These are phyloP conservation scores for Venturia carpophila DNA, from an alignment of 2,329 filamentous ascomycete genomes.

Conservation along the genomic window DNA sequence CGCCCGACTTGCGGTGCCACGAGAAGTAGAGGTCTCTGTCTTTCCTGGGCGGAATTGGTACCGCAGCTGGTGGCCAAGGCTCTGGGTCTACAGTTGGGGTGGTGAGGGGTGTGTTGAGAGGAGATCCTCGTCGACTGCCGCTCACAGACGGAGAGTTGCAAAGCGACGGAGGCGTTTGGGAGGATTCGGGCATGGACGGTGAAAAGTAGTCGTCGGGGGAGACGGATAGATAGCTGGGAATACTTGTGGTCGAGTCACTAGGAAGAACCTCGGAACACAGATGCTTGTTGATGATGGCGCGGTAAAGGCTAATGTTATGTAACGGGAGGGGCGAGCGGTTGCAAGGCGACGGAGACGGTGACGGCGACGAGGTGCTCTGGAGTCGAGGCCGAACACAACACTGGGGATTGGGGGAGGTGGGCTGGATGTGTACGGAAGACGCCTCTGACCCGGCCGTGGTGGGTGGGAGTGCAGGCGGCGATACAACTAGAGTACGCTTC, in stretches of 20 bases:
- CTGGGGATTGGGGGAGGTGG: no score
- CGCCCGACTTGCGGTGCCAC: conserved; percentile 37
- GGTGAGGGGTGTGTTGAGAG: conserved; percentile 44
- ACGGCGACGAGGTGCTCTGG: not conserved
- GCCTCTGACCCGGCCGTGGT: no score
- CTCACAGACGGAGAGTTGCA: conserved; percentile 43
- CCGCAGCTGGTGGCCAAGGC: conserved; percentile 33
- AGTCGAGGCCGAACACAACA: not conserved
- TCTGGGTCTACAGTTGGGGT: conserved; percentile 33
- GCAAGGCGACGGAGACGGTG: not conserved
- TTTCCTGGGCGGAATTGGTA: conserved; percentile 26
- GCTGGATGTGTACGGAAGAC: no score
- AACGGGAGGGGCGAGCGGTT: not conserved
- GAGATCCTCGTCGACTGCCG: conserved; percentile 42
- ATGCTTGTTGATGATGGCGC: not conserved
- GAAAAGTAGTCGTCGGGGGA: not conserved
- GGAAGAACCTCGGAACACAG: not conserved
- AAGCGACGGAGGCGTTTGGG: conserved; percentile 38
- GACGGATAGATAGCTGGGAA: not conserved
- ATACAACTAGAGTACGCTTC: not conserved
- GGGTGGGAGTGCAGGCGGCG: not conserved
- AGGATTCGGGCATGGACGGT: conserved; percentile 13
- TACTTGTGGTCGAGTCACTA: not conserved
- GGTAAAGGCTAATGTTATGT: conserved; percentile 9
- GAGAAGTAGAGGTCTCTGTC: conserved; percentile 36